Base-by-base conservation (phyloP, 148 eudicot genomes). In the Drosera capensis region DNA sequence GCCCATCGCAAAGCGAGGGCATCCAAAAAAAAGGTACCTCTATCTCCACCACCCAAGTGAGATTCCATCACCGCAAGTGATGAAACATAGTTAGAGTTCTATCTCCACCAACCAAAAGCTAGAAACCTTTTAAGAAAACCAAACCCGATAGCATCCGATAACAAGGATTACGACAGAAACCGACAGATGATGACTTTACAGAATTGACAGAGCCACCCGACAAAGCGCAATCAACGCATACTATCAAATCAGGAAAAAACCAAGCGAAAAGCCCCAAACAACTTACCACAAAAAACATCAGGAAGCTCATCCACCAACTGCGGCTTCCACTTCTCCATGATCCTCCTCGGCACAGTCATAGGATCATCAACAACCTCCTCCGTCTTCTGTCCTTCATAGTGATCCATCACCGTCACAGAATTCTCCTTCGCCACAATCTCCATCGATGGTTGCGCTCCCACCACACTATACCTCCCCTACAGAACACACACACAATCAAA, bases 361-460 rank as follows among this genome's bases (percentile, higher is more conserved):
- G 99, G 99, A 65, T 92, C 99, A 54, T 92, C 95, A 28, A 59
- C 86, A 51, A 59, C 49, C 67, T 81, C 68, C 57, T 81, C 90
- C 1, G 77, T 77, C 63, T 59, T 76, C 60, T 23, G 46, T 65
- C 95, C 90, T 51, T 55, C 65, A 42, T 40, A 61, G 58, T 92
- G 99, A 58, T 92, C 95, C 78, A 92, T 71, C 47, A 85, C 61
- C 7, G 94, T 85, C 59, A 85, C 95, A 65, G 51, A 13, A 63
- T 81, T 81, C 75, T 81, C 94, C 63, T 85, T 92, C 2, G 99
- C 99, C 52, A 92, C 86, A 43, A 92, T 74, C 68, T 92, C 99
- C 90, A 92, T 74, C 20, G 78, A 69, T 6, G 99, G 99, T 51
- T 92, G 99, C 54, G 99, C 99, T 58, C 99, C 99, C 54, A 85